A percentile compares a stretch with the other conserved stretches of the same genome.
Conservation (phyloP, 495 filamentous ascomycete species). For the Cenococcum geophilum region DNA sequence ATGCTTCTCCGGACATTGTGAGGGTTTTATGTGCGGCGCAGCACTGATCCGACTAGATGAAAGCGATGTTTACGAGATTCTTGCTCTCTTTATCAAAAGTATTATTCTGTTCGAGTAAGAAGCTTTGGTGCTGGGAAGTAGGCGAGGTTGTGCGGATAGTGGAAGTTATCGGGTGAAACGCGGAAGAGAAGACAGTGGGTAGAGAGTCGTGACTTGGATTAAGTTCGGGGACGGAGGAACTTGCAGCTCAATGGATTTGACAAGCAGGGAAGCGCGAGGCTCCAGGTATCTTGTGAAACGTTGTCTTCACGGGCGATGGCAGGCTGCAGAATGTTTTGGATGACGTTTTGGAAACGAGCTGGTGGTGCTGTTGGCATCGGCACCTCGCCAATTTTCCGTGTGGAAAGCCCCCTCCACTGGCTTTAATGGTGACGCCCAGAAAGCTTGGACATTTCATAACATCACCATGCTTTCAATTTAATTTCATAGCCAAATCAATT, state of each 20-base stretch:
- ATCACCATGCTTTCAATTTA: too few relatives aligned
- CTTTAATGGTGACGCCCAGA: background rate
- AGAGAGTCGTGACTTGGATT: constrained; percentile 9
- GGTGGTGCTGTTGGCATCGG: background rate
- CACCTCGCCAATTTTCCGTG: background rate
- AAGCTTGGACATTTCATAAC: too few relatives aligned
- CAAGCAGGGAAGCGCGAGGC: too few relatives aligned
- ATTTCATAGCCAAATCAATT: too few relatives aligned
- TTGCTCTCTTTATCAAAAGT: background rate
- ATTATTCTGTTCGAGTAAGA: background rate
- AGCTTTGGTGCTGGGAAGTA: background rate
- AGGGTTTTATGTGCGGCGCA: constrained; percentile 25
- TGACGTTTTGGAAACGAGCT: constrained; percentile 5
- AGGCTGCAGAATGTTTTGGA: constrained; percentile 9
- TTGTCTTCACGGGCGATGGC: constrained; percentile 1
- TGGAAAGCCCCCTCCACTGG: background rate
- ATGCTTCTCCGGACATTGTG: constrained; percentile 98
- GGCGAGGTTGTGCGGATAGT: constrained; percentile 23
- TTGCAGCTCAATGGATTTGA: background rate
- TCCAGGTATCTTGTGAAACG: background rate
- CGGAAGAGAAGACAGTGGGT: constrained; percentile 13
- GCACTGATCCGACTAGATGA: background rate
- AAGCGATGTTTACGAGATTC: background rate
- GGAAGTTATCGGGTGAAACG: constrained; percentile 19
- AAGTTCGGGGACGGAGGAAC: background rate